Conservation (phyloP, 495 filamentous ascomycete genomes). For the Aspergillus homomorphus region DNA sequence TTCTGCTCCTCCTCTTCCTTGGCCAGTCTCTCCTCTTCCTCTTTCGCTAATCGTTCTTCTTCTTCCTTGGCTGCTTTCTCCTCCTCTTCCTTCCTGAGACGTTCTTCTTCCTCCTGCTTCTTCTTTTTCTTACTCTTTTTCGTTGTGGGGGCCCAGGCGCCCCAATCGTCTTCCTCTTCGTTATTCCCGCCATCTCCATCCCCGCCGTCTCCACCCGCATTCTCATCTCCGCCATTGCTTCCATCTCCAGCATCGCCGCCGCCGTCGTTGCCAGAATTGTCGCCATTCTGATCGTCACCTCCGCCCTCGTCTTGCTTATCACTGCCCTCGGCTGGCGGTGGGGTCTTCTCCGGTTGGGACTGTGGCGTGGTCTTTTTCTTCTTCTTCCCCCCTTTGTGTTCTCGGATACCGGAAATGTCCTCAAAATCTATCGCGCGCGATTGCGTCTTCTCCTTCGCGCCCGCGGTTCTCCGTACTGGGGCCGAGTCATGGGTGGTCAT, state of each 20-base stretch:
- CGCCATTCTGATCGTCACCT: constrained; percentile 21
- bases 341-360: constrained; percentile 17
- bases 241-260: constrained; percentile 26
- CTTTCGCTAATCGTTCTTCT: constrained; percentile 25
- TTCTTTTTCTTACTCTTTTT: constrained; percentile 44
- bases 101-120: constrained; percentile 35
- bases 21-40: constrained; percentile 32
- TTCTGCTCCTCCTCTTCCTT: constrained; percentile 38
- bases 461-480: constrained; percentile 25
- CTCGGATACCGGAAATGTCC: constrained; percentile 46
- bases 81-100: constrained; percentile 18
- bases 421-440: constrained; percentile 51
- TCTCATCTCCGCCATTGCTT: constrained; percentile 31
- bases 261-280: constrained; percentile 19
- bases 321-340: constrained; percentile 16
- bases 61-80: constrained; percentile 19
- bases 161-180: constrained; percentile 37
- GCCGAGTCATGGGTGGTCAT: constrained; percentile 9
- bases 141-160: constrained; percentile 37
- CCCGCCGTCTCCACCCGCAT: constrained; percentile 25
- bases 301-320: constrained; percentile 25
- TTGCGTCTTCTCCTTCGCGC: constrained; percentile 38
- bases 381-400: constrained; percentile 44
- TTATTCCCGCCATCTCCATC: constrained; percentile 27
- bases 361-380: constrained; percentile 33